These are phyloP conservation scores for Paraphaeosphaeria minitans DNA, from an alignment of 2,329 filamentous ascomycete genomes.

Conservation along the genomic window DNA sequence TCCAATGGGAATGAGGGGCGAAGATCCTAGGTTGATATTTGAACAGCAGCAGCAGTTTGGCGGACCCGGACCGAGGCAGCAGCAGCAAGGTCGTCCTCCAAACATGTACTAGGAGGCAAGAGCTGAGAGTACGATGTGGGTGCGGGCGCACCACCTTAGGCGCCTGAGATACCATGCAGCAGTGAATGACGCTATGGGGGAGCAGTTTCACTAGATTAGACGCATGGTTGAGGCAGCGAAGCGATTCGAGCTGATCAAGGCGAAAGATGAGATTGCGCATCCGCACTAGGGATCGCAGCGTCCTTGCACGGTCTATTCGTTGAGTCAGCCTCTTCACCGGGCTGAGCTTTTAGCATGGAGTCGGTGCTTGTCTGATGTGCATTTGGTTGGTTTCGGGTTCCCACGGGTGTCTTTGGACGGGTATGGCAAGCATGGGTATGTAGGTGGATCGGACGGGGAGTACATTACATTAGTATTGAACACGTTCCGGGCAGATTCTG, in stretches of 20 bases:
- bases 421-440: too few species aligned
- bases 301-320: neutral
- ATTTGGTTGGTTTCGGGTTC: too few species aligned
- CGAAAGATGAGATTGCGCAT: neutral
- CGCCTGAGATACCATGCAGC: neutral
- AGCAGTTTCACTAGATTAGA: neutral
- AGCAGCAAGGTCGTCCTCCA: constrained; percentile 36
- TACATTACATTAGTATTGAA: too few species aligned
- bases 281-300: neutral
- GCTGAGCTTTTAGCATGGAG: neutral
- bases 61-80: constrained; percentile 31
- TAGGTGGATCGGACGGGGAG: too few species aligned
- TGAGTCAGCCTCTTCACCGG: neutral
- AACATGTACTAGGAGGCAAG: constrained; percentile 35
- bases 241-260: neutral
- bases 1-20: constrained; percentile 37
- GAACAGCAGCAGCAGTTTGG: constrained; percentile 42
- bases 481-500: too few species aligned
- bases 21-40: constrained; percentile 46
- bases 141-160: neutral
- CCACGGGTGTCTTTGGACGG: too few species aligned
- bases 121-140: neutral
- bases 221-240: neutral
- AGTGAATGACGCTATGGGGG: neutral
- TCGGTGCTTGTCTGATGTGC: too few species aligned